Evolutionary conservation across 495 filamentous ascomycete genomes (phyloP), one percentile per base, ranked within the genome.

Genomic region (Trichodelitschia bisporula): DNA sequence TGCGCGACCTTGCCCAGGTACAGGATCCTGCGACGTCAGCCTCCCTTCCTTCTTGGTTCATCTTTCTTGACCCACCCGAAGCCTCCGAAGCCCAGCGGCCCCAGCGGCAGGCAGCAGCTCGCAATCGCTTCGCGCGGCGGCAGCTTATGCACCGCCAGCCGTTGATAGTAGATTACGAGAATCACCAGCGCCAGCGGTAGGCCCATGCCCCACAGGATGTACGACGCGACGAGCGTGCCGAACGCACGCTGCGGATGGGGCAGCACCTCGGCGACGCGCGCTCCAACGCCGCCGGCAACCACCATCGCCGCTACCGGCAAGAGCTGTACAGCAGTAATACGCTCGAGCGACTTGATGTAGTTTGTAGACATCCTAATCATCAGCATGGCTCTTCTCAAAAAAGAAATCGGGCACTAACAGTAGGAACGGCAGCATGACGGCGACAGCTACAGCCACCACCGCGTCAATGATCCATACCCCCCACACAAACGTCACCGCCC

Each of bases 121-220:
- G 68, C 66, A 28, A 73, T 69, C 26, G 65, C 53, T 26, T 65
- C 67, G 8, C 57, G 55, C 0, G 61, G 54, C 0, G 64, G 68
- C 10, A 69, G 43, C 28, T 62, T 61, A 40, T 69, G 51, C 3
- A 67, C 41, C 4, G 58, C 58, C 4, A 75, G 46, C 4, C 69
- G 59, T 20, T 61, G 59, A 31, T 71, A 64, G 36, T 75, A 73
- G 14, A 70, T 61, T 8, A 57, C 59, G 28, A 72, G 44, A 3
- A 69, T 49, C 36, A 54, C 51, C 45, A 62, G 36, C 2, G 63
- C 57, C 4, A 73, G 51, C 0, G 64, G 62, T 6, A 64, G 36
- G 0, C 68, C 66, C 8, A 54, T 62, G 0, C 66, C 68, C 59
- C 62, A 70, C 12, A 72, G 55, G 8, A 68, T 47, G 36, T 71